These are phyloP conservation scores for Dendrobium officinale DNA, from an alignment of 106 monocot species.

Conservation along the genomic window DNA sequence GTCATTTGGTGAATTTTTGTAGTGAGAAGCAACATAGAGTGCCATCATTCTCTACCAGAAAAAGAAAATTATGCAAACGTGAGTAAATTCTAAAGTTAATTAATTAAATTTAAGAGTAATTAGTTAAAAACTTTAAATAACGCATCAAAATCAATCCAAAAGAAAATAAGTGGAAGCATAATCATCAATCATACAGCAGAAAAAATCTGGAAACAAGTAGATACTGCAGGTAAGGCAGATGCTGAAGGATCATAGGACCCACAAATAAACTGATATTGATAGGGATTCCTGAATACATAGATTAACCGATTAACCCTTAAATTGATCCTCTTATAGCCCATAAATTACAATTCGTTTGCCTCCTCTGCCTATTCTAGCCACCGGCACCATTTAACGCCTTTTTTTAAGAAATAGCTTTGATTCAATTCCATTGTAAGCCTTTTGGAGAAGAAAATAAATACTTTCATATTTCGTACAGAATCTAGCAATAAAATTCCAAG, in stretches of 20 bases:
- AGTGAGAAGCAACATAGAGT: conserved; percentile 97
- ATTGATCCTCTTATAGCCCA: too few relatives aligned
- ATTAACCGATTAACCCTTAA: too few relatives aligned
- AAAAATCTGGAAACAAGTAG: background rate
- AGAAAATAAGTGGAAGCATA: background rate
- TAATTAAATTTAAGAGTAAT: background rate
- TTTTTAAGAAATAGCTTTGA: background rate
- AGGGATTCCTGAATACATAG: too few relatives aligned
- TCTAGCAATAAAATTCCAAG: too few relatives aligned
- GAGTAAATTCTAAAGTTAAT: background rate
- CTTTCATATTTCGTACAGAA: too few relatives aligned
- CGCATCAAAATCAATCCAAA: background rate
- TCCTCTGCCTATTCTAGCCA: too few relatives aligned
- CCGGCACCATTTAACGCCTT: too few relatives aligned
- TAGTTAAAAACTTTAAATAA: background rate
- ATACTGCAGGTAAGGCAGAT: background rate
- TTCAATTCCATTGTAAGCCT: too few relatives aligned
- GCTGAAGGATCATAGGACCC: too few relatives aligned
- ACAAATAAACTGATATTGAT: too few relatives aligned
- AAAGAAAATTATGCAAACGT: conserved; percentile 8
- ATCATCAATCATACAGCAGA: background rate
- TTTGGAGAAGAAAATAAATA: too few relatives aligned
- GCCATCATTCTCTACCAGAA: conserved; percentile 88
- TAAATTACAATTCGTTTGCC: too few relatives aligned
- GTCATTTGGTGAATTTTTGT: conserved; percentile 99